Conservation (phyloP, 768 basidiomycete species). For the Lactarius sp. region DNA sequence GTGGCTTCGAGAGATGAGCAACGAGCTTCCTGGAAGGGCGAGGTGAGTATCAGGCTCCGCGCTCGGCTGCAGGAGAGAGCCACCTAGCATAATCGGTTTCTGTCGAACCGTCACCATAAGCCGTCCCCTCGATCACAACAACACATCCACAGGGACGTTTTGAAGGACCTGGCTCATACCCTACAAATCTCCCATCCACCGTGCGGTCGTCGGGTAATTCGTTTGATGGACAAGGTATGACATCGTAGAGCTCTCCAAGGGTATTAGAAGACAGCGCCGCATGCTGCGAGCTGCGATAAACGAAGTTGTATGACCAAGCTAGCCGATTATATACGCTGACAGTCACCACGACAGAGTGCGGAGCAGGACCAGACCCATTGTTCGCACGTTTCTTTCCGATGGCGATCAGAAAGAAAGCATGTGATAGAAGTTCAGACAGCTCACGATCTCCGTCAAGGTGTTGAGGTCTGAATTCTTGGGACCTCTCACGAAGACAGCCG, state of each 20-base stretch:
- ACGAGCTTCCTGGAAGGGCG: slow-evolving; percentile 43
- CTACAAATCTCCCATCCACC: slow-evolving; percentile 32
- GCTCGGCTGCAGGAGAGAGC: slow-evolving; percentile 31
- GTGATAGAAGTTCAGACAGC: slow-evolving; percentile 12
- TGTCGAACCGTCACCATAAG: slow-evolving; percentile 50
- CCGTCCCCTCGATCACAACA: slow-evolving; percentile 56
- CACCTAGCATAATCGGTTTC: slow-evolving; percentile 55
- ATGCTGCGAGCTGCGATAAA: slow-evolving; percentile 64
- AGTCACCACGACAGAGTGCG: slow-evolving; percentile 46
- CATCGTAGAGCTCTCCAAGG: slow-evolving; percentile 53
- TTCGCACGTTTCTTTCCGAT: slow-evolving; percentile 11
- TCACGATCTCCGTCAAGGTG: slow-evolving; percentile 42
- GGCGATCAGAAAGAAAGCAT: slow-evolving; percentile 14
- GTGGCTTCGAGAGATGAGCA: slow-evolving; percentile 35
- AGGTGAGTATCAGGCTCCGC: neutral
- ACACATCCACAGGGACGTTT: slow-evolving; percentile 38
- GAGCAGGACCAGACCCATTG: slow-evolving; percentile 21
- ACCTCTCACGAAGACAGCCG: slow-evolving; percentile 58
- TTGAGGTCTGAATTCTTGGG: slow-evolving; percentile 66
- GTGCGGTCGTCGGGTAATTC: slow-evolving; percentile 44
- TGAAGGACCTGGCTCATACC: slow-evolving; percentile 30
- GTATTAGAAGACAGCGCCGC: slow-evolving; percentile 67
- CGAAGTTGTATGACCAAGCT: slow-evolving; percentile 54
- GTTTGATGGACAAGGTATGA: slow-evolving; percentile 59
- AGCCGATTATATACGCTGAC: slow-evolving; percentile 58